phyloP scores from a whole-genome alignment of 768 basidiomycete species.

The Sporobolomyces roseus region DNA sequence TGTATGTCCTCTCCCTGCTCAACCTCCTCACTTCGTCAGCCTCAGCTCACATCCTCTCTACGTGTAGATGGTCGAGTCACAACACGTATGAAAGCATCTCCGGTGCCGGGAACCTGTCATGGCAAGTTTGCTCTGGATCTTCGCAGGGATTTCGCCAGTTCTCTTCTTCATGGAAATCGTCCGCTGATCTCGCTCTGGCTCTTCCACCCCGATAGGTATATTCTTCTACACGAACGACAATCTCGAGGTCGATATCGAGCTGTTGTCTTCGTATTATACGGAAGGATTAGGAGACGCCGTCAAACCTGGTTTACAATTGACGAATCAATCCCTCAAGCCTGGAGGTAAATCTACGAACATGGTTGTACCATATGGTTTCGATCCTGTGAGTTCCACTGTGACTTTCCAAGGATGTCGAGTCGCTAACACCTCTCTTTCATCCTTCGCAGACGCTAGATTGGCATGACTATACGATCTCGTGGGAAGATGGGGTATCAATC shows the following conservation, averaged over 20 bases:
- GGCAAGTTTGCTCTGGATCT: background rate
- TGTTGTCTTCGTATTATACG: slow-evolving; percentile 6
- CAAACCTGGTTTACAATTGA: slow-evolving; percentile 6
- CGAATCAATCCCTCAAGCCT: background rate
- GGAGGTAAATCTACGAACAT: background rate
- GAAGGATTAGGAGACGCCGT: slow-evolving; percentile 8
- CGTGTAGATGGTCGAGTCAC: background rate
- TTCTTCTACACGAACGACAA: slow-evolving; percentile 7
- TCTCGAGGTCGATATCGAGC: slow-evolving; percentile 22
- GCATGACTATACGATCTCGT: slow-evolving; percentile 20
- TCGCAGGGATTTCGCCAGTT: too few species aligned
- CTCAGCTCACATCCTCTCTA: background rate
- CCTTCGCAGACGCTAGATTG: background rate
- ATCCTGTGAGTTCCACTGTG: background rate
- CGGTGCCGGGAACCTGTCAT: background rate
- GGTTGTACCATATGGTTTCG: slow-evolving; percentile 10
- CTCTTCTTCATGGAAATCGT: background rate
- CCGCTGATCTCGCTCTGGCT: background rate
- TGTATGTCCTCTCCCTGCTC: background rate
- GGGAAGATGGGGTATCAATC: background rate
- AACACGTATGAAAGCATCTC: background rate
- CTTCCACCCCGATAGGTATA: background rate
- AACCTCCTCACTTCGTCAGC: background rate
- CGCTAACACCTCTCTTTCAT: too few species aligned
- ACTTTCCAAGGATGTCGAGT: too few species aligned